phyloP scores from a whole-genome alignment of 2,329 filamentous ascomycete genomes.

The Myriosclerotinia curreyana region DNA sequence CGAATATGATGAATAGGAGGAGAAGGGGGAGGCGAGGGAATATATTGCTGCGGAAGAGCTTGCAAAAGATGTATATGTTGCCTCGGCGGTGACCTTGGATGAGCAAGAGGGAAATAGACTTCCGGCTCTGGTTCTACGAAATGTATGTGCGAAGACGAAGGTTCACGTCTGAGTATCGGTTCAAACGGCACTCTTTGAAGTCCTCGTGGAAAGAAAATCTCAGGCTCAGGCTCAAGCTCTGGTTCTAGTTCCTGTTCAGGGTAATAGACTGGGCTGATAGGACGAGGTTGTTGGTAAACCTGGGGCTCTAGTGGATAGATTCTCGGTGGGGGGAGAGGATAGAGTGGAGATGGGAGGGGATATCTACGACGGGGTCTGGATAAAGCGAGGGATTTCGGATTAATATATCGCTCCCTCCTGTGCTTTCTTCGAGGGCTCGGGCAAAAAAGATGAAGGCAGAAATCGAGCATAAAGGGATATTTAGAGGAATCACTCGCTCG shows the following conservation, averaged over 20 bases:
- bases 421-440: slow-evolving; percentile 15
- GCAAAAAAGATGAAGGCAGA: slow-evolving; percentile 16
- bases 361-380: not conserved
- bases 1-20: not conserved
- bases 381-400: not conserved
- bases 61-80: not conserved
- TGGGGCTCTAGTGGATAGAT: not conserved
- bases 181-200: not conserved
- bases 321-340: not conserved
- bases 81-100: not conserved
- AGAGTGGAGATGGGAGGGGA: not conserved
- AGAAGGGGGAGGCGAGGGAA: not conserved
- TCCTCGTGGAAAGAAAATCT: not conserved
- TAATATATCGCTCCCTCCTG: slow-evolving; percentile 7
- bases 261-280: slow-evolving; percentile 1
- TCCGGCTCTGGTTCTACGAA: not conserved
- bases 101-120: not conserved
- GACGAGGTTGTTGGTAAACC: not conserved
- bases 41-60: not conserved
- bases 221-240: not conserved
- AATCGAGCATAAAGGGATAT: slow-evolving; percentile 14
- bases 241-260: not conserved
- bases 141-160: not conserved
- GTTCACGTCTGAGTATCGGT: not conserved
- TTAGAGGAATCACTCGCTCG: not conserved